Conservation (phyloP, 192 early-diverging fungal genomes). For the Coemansia sp. region DNA sequence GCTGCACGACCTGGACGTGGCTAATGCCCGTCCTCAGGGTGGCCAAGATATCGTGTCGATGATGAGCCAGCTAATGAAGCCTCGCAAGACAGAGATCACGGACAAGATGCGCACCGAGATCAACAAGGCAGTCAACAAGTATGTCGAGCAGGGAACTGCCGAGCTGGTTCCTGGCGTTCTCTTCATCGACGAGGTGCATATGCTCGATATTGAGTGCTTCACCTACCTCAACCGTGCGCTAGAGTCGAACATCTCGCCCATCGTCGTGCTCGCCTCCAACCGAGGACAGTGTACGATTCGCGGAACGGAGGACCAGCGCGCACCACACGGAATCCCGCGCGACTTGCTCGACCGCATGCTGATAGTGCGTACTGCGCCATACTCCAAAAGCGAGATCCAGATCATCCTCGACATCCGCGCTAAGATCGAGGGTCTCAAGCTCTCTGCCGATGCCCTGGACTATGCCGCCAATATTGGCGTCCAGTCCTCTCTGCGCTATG, state of each 20-base stretch:
- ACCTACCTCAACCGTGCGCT: constrained; percentile 98
- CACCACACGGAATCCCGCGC: constrained; percentile 93
- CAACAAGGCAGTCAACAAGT: constrained; percentile 98
- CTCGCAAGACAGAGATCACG: constrained; percentile 99
- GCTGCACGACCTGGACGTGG: constrained; percentile 95
- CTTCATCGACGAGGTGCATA: constrained; percentile 99
- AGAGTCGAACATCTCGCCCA: constrained; percentile 91
- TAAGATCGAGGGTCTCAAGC: constrained; percentile 79
- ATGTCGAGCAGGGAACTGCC: constrained; percentile 96
- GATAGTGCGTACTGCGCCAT: constrained; percentile 93
- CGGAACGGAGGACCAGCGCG: constrained; percentile 69
- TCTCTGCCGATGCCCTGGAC: constrained; percentile 75
- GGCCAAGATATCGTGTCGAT: constrained; percentile 98
- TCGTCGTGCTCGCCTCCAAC: constrained; percentile 98
- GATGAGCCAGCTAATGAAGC: constrained; percentile 98
- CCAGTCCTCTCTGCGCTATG: constrained; percentile 88
- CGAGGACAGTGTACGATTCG: constrained; percentile 86
- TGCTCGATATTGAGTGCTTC: constrained; percentile 99
- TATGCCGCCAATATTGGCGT: constrained; percentile 81
- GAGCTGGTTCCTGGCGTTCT: constrained; percentile 97
- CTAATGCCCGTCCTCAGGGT: constrained; percentile 94
- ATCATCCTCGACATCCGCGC: constrained; percentile 91
- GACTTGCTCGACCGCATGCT: constrained; percentile 94
- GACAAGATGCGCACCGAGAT: constrained; percentile 97
- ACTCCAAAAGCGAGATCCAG: constrained; percentile 85